Evolutionary conservation across 2,329 filamentous ascomycete genomes (phyloP).

Genomic region (Paracoccidioides brasiliensis): DNA sequence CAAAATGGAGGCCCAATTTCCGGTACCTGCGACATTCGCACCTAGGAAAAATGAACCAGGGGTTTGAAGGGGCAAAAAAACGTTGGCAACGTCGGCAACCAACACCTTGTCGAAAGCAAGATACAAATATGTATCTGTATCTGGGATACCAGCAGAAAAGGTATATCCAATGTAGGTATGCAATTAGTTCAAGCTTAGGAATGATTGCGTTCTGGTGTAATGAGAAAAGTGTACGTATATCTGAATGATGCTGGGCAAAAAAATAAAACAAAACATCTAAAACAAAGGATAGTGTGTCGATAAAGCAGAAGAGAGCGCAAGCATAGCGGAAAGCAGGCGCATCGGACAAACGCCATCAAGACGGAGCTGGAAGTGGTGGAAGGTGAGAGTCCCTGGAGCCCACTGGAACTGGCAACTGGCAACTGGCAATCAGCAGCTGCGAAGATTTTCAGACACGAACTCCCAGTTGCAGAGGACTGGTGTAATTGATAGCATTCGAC

Average conservation of each 20-base stretch:
- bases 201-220: background rate
- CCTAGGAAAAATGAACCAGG: background rate
- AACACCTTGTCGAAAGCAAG: background rate
- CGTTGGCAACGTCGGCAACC: background rate
- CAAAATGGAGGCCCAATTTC: background rate
- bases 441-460: too few relatives aligned
- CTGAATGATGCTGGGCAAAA: background rate
- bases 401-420: too few relatives aligned
- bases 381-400: background rate
- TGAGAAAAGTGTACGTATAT: background rate
- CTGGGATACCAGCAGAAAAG: background rate
- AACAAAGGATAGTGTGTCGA: background rate
- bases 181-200: background rate
- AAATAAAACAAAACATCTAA: background rate
- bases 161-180: background rate
- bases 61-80: background rate
- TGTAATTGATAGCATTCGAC: too few relatives aligned
- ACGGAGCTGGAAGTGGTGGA: background rate
- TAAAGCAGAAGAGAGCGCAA: background rate
- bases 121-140: background rate
- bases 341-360: background rate
- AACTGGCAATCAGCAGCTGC: too few relatives aligned
- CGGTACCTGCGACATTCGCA: background rate
- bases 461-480: too few relatives aligned
- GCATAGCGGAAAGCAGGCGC: background rate